Percentiles rank a stretch among this genome's conserved stretches.
Conservation (phyloP, 78 protist genomes). For the Creolimax fragrantissima region DNA sequence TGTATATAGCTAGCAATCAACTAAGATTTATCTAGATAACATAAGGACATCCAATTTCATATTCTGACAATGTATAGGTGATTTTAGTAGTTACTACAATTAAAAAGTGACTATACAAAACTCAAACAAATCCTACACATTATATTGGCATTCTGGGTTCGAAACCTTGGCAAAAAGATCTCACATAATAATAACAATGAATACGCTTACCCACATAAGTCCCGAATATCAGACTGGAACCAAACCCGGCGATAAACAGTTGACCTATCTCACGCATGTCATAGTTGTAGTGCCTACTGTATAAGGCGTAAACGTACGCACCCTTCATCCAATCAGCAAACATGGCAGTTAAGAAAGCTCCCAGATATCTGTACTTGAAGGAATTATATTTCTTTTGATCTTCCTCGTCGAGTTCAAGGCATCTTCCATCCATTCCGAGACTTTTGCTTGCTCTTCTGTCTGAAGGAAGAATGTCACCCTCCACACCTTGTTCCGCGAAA, state of each 20-base stretch:
- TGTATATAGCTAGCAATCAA: too few species aligned
- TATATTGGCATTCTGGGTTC: too few species aligned
- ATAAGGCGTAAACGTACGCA: slow-evolving; percentile 67
- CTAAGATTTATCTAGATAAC: too few species aligned
- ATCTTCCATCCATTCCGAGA: background rate
- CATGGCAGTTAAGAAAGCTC: slow-evolving; percentile 26
- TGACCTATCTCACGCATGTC: slow-evolving; percentile 51
- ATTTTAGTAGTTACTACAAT: too few species aligned
- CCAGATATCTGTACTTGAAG: slow-evolving; percentile 38
- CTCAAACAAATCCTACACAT: too few species aligned
- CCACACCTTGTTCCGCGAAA: background rate
- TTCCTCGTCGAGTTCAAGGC: background rate
- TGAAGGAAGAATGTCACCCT: background rate
- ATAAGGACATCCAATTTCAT: too few species aligned
- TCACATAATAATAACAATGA: slow-evolving; percentile 50
- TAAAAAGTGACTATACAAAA: too few species aligned
- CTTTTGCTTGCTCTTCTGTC: background rate
- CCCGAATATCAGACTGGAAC: slow-evolving; percentile 79
- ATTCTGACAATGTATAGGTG: too few species aligned
- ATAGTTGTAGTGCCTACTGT: slow-evolving; percentile 39
- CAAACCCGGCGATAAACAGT: slow-evolving; percentile 84
- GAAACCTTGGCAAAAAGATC: too few species aligned
- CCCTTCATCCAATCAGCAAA: slow-evolving; percentile 66
- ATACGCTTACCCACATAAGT: slow-evolving; percentile 76
- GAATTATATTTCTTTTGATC: background rate